phyloP scores from a whole-genome alignment of 345 rosid species.

The Camelina hispida region DNA sequence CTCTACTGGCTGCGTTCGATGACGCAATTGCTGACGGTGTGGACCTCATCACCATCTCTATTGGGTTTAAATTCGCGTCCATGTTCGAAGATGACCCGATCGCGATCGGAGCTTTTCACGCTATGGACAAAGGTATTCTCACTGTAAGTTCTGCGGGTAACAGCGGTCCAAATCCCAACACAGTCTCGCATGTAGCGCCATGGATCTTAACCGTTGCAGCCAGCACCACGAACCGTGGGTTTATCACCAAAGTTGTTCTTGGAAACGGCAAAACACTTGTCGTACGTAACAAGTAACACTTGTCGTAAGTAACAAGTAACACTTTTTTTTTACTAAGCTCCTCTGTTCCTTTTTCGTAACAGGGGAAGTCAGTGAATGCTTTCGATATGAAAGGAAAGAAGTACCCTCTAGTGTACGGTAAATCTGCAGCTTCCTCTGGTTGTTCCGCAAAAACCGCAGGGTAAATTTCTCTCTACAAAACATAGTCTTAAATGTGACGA shows the following conservation, averaged over 20 bases:
- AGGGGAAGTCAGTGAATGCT: slow-evolving; percentile 51
- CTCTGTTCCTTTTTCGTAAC: background rate
- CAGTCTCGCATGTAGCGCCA: slow-evolving; percentile 41
- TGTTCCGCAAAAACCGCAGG: slow-evolving; percentile 3
- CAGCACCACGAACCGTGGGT: slow-evolving; percentile 50
- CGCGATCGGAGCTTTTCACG: slow-evolving; percentile 60
- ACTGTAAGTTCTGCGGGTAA: slow-evolving; percentile 51
- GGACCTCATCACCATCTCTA: slow-evolving; percentile 48
- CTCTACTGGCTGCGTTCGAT: slow-evolving; percentile 46
- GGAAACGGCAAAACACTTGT: slow-evolving; percentile 48
- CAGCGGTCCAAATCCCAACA: slow-evolving; percentile 18
- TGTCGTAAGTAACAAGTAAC: background rate
- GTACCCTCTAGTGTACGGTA: slow-evolving; percentile 43
- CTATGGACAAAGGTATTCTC: slow-evolving; percentile 55
- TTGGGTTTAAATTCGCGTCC: background rate
- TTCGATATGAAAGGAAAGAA: slow-evolving; percentile 40
- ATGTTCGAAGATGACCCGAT: slow-evolving; percentile 23
- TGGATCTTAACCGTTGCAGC: slow-evolving; percentile 58
- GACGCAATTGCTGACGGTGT: slow-evolving; percentile 57
- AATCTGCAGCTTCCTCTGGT: slow-evolving; percentile 7
- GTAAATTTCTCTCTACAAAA: slow-evolving; percentile 21
- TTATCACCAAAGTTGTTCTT: slow-evolving; percentile 47
- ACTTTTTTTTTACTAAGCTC: background rate
- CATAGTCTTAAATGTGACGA: background rate
- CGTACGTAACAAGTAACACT: slow-evolving; percentile 45